Percentiles rank a stretch among this genome's conserved stretches.
These are phyloP conservation scores for Saussurea involucrata DNA, from an alignment of 129 eudicot genomes.

Conservation along the genomic window DNA sequence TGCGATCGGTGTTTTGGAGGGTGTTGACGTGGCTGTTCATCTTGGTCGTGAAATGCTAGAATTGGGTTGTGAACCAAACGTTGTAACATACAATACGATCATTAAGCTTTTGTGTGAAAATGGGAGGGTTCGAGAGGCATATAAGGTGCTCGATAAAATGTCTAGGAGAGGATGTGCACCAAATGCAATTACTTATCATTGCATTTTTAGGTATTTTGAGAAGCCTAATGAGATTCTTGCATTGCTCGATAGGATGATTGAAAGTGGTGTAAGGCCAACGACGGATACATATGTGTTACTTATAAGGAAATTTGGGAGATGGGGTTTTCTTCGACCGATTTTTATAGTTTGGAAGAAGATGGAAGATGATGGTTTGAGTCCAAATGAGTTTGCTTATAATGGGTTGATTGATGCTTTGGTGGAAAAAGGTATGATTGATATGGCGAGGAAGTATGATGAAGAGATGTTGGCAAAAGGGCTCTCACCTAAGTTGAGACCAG, in stretches of 20 bases:
- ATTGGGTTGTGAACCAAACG: conserved; percentile 67
- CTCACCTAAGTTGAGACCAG: conserved; percentile 80
- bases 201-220: conserved; percentile 65
- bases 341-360: conserved; percentile 76
- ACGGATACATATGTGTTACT: conserved; percentile 91
- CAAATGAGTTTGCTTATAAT: conserved; percentile 76
- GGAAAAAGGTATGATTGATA: conserved; percentile 84
- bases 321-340: conserved; percentile 94
- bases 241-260: conserved; percentile 81
- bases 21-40: conserved; percentile 80
- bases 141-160: conserved; percentile 69
- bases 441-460: conserved; percentile 84
- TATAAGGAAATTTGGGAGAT: conserved; percentile 88
- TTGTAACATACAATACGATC: conserved; percentile 68
- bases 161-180: conserved; percentile 64
- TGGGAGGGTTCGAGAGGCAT: conserved; percentile 68
- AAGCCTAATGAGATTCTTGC: conserved; percentile 78
- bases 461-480: conserved; percentile 90
- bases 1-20: conserved; percentile 71
- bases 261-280: conserved; percentile 60
- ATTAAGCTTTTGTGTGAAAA: conserved; percentile 76
- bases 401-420: conserved; percentile 91
- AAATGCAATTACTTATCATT: conserved; percentile 68
- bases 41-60: conserved; percentile 79
- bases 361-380: conserved; percentile 78